Base-by-base conservation (phyloP, 306 rosid species). In the Quercus gilva region DNA sequence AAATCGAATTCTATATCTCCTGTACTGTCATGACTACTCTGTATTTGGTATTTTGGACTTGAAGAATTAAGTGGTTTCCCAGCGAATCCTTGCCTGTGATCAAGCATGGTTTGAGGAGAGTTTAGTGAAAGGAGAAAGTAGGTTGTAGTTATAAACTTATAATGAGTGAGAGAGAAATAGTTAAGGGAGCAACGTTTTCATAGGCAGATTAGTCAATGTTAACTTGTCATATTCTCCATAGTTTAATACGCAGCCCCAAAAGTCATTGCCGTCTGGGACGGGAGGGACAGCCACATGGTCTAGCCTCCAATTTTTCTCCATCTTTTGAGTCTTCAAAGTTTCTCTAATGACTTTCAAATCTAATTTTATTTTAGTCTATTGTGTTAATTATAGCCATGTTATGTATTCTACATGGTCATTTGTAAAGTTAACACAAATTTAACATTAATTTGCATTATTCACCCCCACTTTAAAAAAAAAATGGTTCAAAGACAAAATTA, bases 211-310 rank as follows among this genome's bases (percentile, higher is more conserved):
- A 72, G 89, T 87, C 83, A 68, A 51, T 56, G 81, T 55, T 49
- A 43, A 37, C 11, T 41, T 77, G 56, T 81, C 53, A 13, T 75
- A 49, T 69, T 25, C 5, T 7, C 25, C 21, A 82, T 83, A 64
- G 71, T 80, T 82, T 81, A 73, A 45, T 69, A 74, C n/a, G 75
- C 12, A 57, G 73, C 43, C 71, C 13, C 2, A 45, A 64, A 74
- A 85, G 90, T 83, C 89, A 0, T 85, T 87, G 91, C 89, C 94
- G 92, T 90, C 75, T 86, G 29, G 59, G 73, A 69, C 60, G 90
- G 93, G 84, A 29, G 81, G 72, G 82, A 31, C 75, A 84, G 76
- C 72, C 79, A 61, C 57, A 23, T 67, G 74, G 88, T 81, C 82
- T 64, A 60, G 8, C 45, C 72, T 19, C 26, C 75, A 81, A 49